Percentiles rank a stretch among this genome's conserved stretches.
Conservation (phyloP, 108 stramenopile genomes). For the Mayamaea pseudoterrestris region DNA sequence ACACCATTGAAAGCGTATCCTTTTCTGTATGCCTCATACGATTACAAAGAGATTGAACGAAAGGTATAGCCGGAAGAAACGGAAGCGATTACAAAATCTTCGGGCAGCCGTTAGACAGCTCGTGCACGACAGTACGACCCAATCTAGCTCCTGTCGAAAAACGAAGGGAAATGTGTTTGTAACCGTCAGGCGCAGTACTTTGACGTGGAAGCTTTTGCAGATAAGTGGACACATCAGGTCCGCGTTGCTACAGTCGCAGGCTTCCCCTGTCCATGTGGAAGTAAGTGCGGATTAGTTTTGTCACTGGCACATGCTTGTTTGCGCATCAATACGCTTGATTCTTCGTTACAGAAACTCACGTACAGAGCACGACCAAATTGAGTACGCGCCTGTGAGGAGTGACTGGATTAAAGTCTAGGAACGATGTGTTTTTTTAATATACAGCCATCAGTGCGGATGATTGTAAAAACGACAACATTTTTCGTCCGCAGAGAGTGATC, state of each 20-base stretch:
- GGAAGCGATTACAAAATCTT: conserved; percentile 23
- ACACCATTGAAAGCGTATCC: conserved; percentile 69
- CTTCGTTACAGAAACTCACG: too few relatives aligned
- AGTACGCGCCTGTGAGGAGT: too few relatives aligned
- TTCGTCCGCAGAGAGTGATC: too few relatives aligned
- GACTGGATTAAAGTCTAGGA: too few relatives aligned
- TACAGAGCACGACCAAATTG: too few relatives aligned
- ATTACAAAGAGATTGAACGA: conserved; percentile 46
- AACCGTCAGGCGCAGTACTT: conserved; percentile 31
- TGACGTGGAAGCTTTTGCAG: conserved; percentile 14
- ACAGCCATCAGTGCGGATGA: too few relatives aligned
- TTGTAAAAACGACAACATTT: too few relatives aligned
- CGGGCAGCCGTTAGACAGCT: conserved; percentile 40
- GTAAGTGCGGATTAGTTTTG: too few relatives aligned
- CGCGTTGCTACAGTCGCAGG: conserved; percentile 63
- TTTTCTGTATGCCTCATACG: conserved; percentile 76
- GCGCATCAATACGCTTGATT: too few relatives aligned
- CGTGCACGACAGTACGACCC: conserved; percentile 38
- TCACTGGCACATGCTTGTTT: too few relatives aligned
- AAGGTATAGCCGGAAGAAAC: conserved; percentile 21
- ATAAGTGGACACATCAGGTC: conserved; percentile 8
- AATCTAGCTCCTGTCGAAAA: conserved; percentile 31
- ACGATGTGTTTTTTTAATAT: too few relatives aligned
- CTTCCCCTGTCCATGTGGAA: conserved; percentile 64
- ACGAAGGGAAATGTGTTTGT: conserved; percentile 35